Evolutionary conservation across 2,329 filamentous ascomycete species (phyloP).

Genomic region (Tolypocladium guangdongense): DNA sequence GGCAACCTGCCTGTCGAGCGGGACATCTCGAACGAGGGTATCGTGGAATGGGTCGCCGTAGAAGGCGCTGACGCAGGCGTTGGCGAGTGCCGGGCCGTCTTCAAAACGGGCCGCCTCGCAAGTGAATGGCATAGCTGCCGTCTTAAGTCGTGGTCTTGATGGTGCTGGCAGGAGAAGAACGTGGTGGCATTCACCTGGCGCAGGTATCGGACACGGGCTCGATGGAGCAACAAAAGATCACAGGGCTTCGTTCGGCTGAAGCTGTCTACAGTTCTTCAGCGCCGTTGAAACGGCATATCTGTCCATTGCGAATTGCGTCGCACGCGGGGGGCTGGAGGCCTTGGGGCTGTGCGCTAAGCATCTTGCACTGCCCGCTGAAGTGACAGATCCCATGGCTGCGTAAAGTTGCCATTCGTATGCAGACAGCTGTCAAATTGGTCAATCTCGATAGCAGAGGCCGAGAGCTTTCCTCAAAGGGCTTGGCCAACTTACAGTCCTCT

Average conservation of each 20-base stretch:
- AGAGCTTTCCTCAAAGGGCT: background rate
- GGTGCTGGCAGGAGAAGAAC: background rate
- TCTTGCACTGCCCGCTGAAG: background rate
- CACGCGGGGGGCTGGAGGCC: too few species aligned
- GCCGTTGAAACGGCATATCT: background rate
- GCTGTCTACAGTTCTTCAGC: background rate
- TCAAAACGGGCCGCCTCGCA: conserved; percentile 2
- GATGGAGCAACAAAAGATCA: fast-evolving
- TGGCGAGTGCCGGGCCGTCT: background rate
- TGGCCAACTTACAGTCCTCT: background rate
- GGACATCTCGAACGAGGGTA: background rate
- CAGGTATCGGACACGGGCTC: background rate
- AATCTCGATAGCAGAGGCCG: background rate
- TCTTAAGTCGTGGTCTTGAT: background rate
- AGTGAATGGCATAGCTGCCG: conserved; percentile 2
- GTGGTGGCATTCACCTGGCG: background rate
- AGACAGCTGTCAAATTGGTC: background rate
- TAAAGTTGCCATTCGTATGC: background rate
- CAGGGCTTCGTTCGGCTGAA: background rate
- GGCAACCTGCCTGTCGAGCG: background rate
- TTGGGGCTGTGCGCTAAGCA: background rate
- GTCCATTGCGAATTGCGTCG: background rate
- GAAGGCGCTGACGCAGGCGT: background rate
- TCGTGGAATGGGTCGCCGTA: background rate
- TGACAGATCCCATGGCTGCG: background rate